Evolutionary conservation across 2,329 filamentous ascomycete species (phyloP).

Genomic region (Albophoma yamanashiensis): DNA sequence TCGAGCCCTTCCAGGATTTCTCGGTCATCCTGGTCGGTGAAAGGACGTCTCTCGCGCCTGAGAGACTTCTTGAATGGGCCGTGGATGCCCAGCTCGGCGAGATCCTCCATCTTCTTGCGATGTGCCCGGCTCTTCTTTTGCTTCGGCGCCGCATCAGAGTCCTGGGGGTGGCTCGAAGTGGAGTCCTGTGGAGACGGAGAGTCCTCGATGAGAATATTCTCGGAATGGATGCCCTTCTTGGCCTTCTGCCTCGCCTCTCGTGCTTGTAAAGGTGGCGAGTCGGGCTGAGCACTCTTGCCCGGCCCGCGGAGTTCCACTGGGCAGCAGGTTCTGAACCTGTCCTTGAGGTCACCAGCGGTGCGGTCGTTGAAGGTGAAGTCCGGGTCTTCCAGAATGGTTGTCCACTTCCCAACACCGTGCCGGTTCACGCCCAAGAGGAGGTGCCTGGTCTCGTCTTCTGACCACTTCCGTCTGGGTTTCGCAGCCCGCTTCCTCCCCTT

Average conservation of each 20-base stretch:
- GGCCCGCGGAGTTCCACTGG: constrained; percentile 46
- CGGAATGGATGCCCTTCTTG: constrained; percentile 39
- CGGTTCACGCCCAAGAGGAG: constrained; percentile 50
- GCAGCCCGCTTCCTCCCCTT: constrained; percentile 43
- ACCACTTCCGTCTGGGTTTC: constrained; percentile 52
- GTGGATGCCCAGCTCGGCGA: constrained; percentile 47
- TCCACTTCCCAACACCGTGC: constrained; percentile 56
- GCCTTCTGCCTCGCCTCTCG: constrained; percentile 22
- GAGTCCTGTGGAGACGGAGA: constrained; percentile 15
- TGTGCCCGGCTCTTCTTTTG: constrained; percentile 42
- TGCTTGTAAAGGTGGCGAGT: constrained; percentile 10
- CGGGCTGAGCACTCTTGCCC: constrained; percentile 16
- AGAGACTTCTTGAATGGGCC: constrained; percentile 52
- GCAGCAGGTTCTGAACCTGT: constrained; percentile 56
- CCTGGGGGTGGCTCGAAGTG: constrained; percentile 10
- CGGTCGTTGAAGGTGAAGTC: constrained; percentile 51
- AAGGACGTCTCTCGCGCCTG: constrained; percentile 48
- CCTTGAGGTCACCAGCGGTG: constrained; percentile 53
- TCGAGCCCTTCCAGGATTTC: constrained; percentile 51
- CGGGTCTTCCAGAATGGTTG: constrained; percentile 49
- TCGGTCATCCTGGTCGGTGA: constrained; percentile 51
- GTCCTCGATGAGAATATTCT: constrained; percentile 44
- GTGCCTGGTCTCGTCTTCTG: constrained; percentile 53
- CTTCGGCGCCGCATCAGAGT: constrained; percentile 25
- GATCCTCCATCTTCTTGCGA: constrained; percentile 44